Conservation (phyloP, 1,284 basidiomycete genomes). For the Anthracocystis setariae region DNA sequence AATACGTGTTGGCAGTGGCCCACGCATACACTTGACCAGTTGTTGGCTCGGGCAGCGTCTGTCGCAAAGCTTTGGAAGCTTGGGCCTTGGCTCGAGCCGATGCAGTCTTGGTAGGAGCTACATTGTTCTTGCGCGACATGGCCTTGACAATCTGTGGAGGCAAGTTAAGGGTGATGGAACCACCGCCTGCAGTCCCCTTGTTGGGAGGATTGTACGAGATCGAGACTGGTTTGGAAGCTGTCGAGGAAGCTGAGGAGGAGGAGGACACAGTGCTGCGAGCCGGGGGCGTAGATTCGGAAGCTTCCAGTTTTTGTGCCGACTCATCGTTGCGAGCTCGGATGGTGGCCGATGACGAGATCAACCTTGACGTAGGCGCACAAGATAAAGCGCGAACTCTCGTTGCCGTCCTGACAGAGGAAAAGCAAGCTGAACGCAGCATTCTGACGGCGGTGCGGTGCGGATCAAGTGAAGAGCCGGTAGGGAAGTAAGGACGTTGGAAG, state of each 20-base stretch:
- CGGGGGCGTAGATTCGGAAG: background rate
- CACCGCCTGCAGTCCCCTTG: constrained; percentile 30
- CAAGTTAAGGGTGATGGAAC: constrained; percentile 45
- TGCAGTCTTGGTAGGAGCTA: constrained; percentile 29
- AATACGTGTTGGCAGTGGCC: constrained; percentile 62
- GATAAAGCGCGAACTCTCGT: constrained; percentile 2
- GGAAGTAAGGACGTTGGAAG: too few species aligned
- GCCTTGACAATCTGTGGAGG: constrained; percentile 41
- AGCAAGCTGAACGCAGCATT: constrained; percentile 30
- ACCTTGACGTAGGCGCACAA: constrained; percentile 1
- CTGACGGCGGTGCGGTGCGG: background rate
- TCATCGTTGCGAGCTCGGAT: constrained; percentile 24
- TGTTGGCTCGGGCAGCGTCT: constrained; percentile 39
- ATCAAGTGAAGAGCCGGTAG: too few species aligned
- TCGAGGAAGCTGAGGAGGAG: constrained; percentile 7
- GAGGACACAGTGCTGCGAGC: constrained; percentile 7
- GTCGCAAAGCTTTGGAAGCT: constrained; percentile 41
- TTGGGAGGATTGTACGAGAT: constrained; percentile 40
- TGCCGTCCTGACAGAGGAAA: background rate
- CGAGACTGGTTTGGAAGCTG: constrained; percentile 35
- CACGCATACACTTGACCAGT: constrained; percentile 57
- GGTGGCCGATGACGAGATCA: constrained; percentile 8
- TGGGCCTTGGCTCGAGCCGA: constrained; percentile 46
- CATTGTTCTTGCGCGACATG: constrained; percentile 39
- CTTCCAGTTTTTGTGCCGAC: constrained; percentile 1